Base-by-base conservation (phyloP, 2,329 filamentous ascomycete genomes). In the Neonectria magnoliae region DNA sequence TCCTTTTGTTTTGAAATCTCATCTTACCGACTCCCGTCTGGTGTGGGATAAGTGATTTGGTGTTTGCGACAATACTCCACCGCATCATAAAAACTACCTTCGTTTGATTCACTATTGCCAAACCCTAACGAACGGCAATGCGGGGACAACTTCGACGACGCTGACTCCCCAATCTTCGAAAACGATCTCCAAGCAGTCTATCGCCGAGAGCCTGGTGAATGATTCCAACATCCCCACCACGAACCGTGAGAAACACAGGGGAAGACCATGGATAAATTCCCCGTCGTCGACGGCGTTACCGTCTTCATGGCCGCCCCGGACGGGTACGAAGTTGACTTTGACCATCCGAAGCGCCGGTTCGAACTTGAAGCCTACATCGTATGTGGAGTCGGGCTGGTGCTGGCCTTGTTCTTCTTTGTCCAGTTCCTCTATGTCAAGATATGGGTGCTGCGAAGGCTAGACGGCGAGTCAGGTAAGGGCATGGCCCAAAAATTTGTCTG, bases 251-350 rank as follows among this genome's bases (percentile, higher is more conserved):
- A 45, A 25, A 14, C 14, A 42, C 31, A 29, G 11, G 10, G 36
- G 20, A 36, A 44, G 11, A 27, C 10, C 47, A 71, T 70, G 66
- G 4, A 57, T 14, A n/a, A 25, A 5, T 73, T 68, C 8, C 71
- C 71, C 1, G 56, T 57, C 5, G 27, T 73, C 33, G 33, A 70
- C 13, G 68, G 71, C 33, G 60, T 72, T 9, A 50, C 51, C 9
- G 70, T 73, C 22, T 69, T 61, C 11, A 52, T 73, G 5, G 45
- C 29, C 2, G 69, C 77, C 4, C 78, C 78, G 0, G 61, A 67
- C 1, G 76, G 67, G n/a, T 80, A 79, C 56, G 58, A 68, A 1
- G 74, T 79, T 25, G 66, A 80, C 62, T 78, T 80, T 50, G 71
- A 74, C 3, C 64, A 79, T 38, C 79, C 78, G 0, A 66, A 70